These are phyloP conservation scores for Meira miltonrushii DNA, from an alignment of 1,284 basidiomycete genomes.

Conservation along the genomic window DNA sequence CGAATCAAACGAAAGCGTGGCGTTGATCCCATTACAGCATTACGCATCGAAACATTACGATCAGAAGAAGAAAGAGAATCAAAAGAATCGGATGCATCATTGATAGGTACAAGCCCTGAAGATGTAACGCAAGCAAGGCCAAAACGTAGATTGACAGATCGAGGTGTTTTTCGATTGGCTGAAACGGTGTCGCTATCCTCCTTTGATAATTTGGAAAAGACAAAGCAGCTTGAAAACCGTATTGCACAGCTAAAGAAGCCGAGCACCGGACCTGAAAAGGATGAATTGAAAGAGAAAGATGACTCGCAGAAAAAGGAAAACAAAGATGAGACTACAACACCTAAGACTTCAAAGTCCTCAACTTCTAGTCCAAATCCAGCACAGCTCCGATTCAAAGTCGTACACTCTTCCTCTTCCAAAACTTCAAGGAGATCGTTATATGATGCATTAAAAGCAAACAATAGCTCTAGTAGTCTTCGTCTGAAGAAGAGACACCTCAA, in stretches of 20 bases:
- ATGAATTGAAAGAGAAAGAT: too few relatives aligned
- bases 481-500: neutral
- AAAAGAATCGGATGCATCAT: conserved; percentile 1
- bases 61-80: conserved; percentile 14
- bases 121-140: neutral
- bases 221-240: conserved; percentile 17
- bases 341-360: neutral
- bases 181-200: conserved; percentile 35
- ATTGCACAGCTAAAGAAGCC: conserved; percentile 12
- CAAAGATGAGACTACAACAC: neutral
- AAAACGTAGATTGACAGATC: neutral
- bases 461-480: neutral
- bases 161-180: conserved; percentile 37
- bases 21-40: conserved; percentile 41
- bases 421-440: neutral
- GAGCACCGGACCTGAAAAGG: neutral
- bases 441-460: neutral
- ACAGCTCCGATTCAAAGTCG: neutral
- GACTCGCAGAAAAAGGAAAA: neutral
- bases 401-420: neutral
- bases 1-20: conserved; percentile 45
- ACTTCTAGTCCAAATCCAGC: neutral
- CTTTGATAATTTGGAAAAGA: conserved; percentile 25
- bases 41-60: conserved; percentile 28
- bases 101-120: conserved; percentile 12